Base-by-base conservation (phyloP, 371 early-diverging fungal genomes). In the Zychaea mexicana region DNA sequence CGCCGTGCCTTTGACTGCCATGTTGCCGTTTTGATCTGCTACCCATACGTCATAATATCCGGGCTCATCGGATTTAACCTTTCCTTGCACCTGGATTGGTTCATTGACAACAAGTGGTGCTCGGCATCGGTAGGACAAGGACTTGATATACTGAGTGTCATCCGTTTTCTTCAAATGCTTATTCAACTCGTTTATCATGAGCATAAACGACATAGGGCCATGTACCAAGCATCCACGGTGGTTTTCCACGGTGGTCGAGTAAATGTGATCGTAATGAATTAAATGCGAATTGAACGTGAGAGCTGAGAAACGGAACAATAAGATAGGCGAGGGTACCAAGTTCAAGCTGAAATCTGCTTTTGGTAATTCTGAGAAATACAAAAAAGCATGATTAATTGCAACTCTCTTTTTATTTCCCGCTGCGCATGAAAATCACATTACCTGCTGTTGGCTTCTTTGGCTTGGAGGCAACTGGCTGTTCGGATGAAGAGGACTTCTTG, bases 241-340 rank as follows among this genome's bases (percentile, higher is more conserved):
- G 21, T 84, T 81, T 67, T 95, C 95, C 9, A 84, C 73, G 17
- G 80, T 69, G 26, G 79, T 77, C n/a, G 90, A 85, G 61, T 93
- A 93, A 3, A 63, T 62, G 24, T 81, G 74, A 68, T 95, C 92
- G 70, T 90, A 95, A 69, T 95, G 95, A 54, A 95, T 92, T 32
- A 83, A 81, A 68, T 94, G 94, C 46, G 86, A 85, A 70, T 94
- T 93, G 78, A 89, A 95, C 3, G 92, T 90, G 65, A 93, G 62
- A 21, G 95, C 94, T 26, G 93, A 92, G 74, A 89, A 95, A 19
- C 94, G 78, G 76, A 94, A 94, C 39, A 94, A 73, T 19, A 85
- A 73, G 27, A 93, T 82, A 12, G 88, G 75, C 2, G 85, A 83
- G 6, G 94, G 93, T 5, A 60, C 65, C 24, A 91, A 52, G 0